phyloP scores from a whole-genome alignment of 495 filamentous ascomycete species.

The Neurospora sp. region DNA sequence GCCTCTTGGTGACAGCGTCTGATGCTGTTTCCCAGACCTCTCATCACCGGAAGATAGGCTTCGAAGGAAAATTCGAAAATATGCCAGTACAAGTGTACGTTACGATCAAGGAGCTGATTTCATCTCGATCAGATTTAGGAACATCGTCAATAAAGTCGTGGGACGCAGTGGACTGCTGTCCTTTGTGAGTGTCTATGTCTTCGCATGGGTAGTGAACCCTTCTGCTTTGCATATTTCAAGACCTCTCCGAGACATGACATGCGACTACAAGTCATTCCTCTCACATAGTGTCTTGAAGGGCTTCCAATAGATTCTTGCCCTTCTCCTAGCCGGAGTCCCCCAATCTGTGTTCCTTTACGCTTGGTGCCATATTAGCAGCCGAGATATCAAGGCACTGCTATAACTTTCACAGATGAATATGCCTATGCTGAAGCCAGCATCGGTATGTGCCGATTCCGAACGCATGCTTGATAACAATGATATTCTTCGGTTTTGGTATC shows the following conservation, averaged over 20 bases:
- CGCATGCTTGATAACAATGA: not conserved
- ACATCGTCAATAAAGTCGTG: not conserved
- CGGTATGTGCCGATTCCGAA: not conserved
- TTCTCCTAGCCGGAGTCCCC: not conserved
- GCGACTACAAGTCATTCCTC: not conserved
- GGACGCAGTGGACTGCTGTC: not conserved
- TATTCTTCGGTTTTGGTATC: not conserved
- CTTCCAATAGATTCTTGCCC: not conserved
- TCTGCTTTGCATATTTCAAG: not conserved
- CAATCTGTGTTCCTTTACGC: not conserved
- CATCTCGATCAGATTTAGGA: not conserved
- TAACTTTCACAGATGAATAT: not conserved
- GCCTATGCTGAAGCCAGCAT: not conserved
- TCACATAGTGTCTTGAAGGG: not conserved
- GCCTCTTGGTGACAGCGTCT: not conserved
- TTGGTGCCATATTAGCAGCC: not conserved
- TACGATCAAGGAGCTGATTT: not conserved
- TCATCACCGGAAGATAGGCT: not conserved
- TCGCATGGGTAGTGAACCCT: too few relatives aligned
- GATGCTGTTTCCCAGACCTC: not conserved
- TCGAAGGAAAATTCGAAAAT: not conserved
- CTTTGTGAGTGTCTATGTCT: not conserved
- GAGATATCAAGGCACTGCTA: not conserved
- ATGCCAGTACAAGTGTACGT: not conserved
- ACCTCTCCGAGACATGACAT: not conserved